phyloP scores from a whole-genome alignment of 2,329 filamentous ascomycete species.

The Bipolaris bicolor region DNA sequence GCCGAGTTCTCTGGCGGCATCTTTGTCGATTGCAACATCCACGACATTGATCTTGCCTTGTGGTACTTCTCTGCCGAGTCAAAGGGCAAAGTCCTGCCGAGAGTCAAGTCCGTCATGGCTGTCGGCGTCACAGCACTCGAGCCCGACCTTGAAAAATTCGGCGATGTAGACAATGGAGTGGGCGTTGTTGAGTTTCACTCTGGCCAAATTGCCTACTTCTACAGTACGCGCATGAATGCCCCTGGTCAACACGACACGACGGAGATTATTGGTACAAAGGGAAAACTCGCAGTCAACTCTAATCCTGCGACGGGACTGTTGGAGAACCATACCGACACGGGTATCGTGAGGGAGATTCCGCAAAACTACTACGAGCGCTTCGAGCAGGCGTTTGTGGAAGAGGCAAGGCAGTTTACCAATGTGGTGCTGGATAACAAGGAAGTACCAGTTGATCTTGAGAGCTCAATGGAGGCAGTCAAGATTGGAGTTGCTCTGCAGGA shows the following conservation, averaged over 20 bases:
- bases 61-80: conserved; percentile 62
- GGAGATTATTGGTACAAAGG: conserved; percentile 70
- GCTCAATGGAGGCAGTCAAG: conserved; percentile 64
- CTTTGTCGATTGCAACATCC: conserved; percentile 74
- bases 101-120: conserved; percentile 60
- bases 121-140: conserved; percentile 65
- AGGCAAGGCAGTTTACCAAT: conserved; percentile 68
- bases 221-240: conserved; percentile 69
- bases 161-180: conserved; percentile 67
- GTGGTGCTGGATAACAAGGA: conserved; percentile 62
- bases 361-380: conserved; percentile 68
- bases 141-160: conserved; percentile 62
- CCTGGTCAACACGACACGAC: conserved; percentile 71
- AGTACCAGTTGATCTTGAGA: conserved; percentile 62
- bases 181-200: conserved; percentile 70
- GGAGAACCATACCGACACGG: conserved; percentile 59
- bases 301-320: conserved; percentile 63
- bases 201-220: conserved; percentile 69
- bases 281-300: conserved; percentile 67
- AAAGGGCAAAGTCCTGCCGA: conserved; percentile 32
- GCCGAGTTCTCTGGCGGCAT: conserved; percentile 70
- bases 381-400: conserved; percentile 66
- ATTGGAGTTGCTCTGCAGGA: conserved; percentile 63
- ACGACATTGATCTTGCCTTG: conserved; percentile 70
- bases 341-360: conserved; percentile 66